phyloP scores from a whole-genome alignment of 2,329 filamentous ascomycete genomes.

The Colletotrichum abscissum region DNA sequence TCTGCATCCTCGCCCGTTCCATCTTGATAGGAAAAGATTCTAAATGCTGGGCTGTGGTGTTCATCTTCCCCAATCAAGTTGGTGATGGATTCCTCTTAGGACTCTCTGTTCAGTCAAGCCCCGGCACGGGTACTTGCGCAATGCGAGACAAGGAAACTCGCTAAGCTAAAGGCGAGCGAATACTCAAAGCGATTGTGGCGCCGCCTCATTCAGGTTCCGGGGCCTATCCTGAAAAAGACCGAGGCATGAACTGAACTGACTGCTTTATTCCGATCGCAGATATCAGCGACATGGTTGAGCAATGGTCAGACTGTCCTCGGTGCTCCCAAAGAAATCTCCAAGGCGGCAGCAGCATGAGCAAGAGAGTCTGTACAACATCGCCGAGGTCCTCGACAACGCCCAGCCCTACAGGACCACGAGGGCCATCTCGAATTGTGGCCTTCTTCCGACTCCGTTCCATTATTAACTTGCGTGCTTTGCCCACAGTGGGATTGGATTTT shows the following conservation, averaged over 20 bases:
- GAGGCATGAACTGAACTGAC: not conserved
- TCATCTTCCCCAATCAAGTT: not conserved
- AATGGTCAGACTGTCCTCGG: not conserved
- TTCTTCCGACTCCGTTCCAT: not conserved
- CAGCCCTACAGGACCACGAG: too few species aligned
- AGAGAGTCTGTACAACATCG: not conserved
- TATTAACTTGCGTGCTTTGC: not conserved
- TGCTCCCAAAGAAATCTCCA: not conserved
- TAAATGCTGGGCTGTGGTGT: too few species aligned
- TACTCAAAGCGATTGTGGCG: slow-evolving; percentile 5
- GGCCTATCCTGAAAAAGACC: not conserved
- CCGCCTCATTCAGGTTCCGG: slow-evolving; percentile 24
- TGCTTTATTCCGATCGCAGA: slow-evolving; percentile 12
- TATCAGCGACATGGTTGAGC: not conserved
- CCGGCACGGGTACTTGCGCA: not conserved
- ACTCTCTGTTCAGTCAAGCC: not conserved
- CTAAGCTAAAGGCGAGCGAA: not conserved
- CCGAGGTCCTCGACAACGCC: too few species aligned
- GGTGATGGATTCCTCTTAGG: not conserved
- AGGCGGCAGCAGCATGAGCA: not conserved
- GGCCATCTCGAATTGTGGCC: not conserved
- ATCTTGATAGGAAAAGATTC: too few species aligned
- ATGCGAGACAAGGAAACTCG: not conserved
- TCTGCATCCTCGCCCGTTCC: not conserved
- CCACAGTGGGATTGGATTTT: slow-evolving; percentile 18